Evolutionary conservation across 1,139 yeast species (phyloP), one percentile per base, ranked within the genome.

Genomic region (Casaregolazyma lundiana): DNA sequence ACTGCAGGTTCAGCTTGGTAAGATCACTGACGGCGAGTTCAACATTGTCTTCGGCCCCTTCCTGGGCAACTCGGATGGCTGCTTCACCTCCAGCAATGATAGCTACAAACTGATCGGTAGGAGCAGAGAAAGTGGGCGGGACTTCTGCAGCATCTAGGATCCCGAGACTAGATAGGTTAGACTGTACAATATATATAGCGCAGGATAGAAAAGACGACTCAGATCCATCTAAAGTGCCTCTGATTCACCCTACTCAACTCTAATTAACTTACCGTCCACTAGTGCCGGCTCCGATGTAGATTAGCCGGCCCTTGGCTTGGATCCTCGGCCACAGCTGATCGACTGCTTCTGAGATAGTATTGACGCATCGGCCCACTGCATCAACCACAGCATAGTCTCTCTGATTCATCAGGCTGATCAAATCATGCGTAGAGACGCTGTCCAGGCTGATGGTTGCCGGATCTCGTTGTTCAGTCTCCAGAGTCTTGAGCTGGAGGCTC

Each of bases 101-200:
- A 1, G 62, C 67, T 4, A 62, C 57, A 46, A 63, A 63, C 50
- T 60, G 61, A 6, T 50, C 55, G 6, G 53, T 48, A n/a, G 64
- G 56, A 9, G 58, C 64, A 2, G 65, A 60, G 43, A 57, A 62
- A 4, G 67, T 62, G 2, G 67, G 65, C n/a, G 65, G 64, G 16
- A 62, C 55, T 48, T 62, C 66, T 2, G 64, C 53, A 21, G 66
- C 63, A 51, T 62, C 66, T 32, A 62, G 44, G 2, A 63, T 52
- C 2, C 61, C 61, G 19, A 57, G 42, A 35, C 49, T 43, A 29
- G 11, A 17, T 24, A 26, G 32, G 45, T 11, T 20, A 32, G 26
- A 36, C 29, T 17, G n/a, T 35, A 8, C n/a, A 24, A 8, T 24
- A 8, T 9, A 24, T 24, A 24, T n/a, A 9, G 30, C 9, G 30